A percentile compares a stretch with the other conserved stretches of the same genome.
phyloP scores from a whole-genome alignment of 2,329 filamentous ascomycete genomes.

The Remersonia thermophila region DNA sequence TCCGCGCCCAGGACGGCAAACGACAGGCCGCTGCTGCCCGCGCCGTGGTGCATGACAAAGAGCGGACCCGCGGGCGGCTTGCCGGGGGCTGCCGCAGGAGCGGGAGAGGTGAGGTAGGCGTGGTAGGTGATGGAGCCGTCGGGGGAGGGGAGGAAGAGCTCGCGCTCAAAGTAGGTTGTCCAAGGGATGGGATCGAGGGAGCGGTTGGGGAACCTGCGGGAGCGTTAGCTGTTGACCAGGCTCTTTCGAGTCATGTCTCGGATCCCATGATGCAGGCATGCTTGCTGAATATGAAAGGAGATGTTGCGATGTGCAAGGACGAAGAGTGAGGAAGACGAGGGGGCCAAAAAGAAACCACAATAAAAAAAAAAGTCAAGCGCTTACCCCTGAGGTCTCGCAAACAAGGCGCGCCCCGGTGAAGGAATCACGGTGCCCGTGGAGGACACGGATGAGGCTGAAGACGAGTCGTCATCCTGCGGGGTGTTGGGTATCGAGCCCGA shows the following conservation, averaged over 20 bases:
- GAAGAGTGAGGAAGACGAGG: too few relatives aligned
- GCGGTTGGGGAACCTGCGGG: constrained; percentile 35
- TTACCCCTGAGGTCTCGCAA: constrained; percentile 59
- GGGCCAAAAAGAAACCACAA: constrained; percentile 8
- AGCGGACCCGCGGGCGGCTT: constrained; percentile 53
- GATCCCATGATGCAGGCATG: too few relatives aligned
- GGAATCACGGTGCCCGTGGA: constrained; percentile 88
- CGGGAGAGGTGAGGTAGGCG: constrained; percentile 76
- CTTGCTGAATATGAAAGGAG: too few relatives aligned
- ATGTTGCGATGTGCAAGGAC: too few relatives aligned
- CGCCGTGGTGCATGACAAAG: constrained; percentile 90
- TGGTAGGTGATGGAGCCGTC: constrained; percentile 53
- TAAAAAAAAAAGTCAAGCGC: too few relatives aligned
- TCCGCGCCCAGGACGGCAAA: constrained; percentile 74
- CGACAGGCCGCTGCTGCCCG: constrained; percentile 82
- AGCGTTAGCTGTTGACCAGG: too few relatives aligned
- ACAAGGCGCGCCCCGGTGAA: constrained; percentile 58
- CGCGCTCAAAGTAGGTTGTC: constrained; percentile 84
- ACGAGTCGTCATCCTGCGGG: constrained; percentile 53
- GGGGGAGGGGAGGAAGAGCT: constrained; percentile 53
- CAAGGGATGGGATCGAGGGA: constrained; percentile 60
- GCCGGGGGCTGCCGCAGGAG: constrained; percentile 2
- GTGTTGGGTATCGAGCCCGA: constrained; percentile 23
- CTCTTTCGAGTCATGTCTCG: too few relatives aligned
- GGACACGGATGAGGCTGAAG: constrained; percentile 73